These are phyloP conservation scores for Epichloe glyceriae DNA, from an alignment of 2,329 filamentous ascomycete genomes.

Conservation along the genomic window DNA sequence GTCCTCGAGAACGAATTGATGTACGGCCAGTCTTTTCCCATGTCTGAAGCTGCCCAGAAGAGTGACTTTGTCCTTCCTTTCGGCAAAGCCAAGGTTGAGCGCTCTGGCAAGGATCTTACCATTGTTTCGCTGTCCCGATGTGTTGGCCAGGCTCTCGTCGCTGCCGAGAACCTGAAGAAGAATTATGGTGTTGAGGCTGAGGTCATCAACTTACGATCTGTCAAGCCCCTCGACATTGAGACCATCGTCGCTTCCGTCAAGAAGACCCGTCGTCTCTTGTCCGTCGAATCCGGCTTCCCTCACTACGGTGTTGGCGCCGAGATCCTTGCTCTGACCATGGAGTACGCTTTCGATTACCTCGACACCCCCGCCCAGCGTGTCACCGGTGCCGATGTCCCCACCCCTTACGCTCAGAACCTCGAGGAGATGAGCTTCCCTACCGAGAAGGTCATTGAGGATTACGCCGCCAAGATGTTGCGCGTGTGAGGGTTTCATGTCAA, in stretches of 20 bases:
- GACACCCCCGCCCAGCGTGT: constrained; percentile 86
- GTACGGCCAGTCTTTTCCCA: constrained; percentile 90
- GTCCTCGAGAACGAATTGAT: constrained; percentile 81
- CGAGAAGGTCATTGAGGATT: constrained; percentile 74
- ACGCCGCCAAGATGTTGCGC: constrained; percentile 77
- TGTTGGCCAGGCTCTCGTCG: constrained; percentile 80
- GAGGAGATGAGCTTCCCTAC: constrained; percentile 94
- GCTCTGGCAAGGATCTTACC: constrained; percentile 87
- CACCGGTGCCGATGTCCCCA: constrained; percentile 94
- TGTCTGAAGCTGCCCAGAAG: constrained; percentile 93
- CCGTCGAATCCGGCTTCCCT: constrained; percentile 91
- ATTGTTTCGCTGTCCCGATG: constrained; percentile 91
- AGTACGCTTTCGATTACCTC: constrained; percentile 97
- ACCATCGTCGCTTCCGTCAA: constrained; percentile 94
- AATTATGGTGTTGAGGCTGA: constrained; percentile 94
- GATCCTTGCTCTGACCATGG: constrained; percentile 88
- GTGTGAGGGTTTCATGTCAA: constrained; percentile 37
- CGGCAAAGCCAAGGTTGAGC: constrained; percentile 98
- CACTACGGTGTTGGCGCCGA: constrained; percentile 87
- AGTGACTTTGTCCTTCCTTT: constrained; percentile 95
- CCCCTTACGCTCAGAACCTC: constrained; percentile 82
- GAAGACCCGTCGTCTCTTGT: constrained; percentile 89
- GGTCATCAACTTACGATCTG: constrained; percentile 93
- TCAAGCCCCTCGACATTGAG: constrained; percentile 95
- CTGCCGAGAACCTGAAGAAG: constrained; percentile 84